Conservation (phyloP, 345 rosid species). For the Geranium brycei region DNA sequence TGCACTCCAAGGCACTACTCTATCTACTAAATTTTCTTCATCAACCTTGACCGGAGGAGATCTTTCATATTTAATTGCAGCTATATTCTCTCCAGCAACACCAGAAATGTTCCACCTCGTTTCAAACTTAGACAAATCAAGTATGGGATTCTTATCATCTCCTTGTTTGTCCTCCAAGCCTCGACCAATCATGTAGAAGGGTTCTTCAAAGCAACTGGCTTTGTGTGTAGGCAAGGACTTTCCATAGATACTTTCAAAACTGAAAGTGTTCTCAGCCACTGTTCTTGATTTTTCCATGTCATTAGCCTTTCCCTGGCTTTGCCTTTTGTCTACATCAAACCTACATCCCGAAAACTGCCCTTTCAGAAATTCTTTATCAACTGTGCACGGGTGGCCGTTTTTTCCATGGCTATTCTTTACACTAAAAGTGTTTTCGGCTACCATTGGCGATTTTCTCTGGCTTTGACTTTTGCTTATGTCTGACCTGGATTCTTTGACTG, state of each 20-base stretch:
- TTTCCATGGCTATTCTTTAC: too few relatives aligned
- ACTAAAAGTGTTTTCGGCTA: too few relatives aligned
- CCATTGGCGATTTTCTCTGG: too few relatives aligned
- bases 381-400: too few relatives aligned
- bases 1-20: too few relatives aligned
- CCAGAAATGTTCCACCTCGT: constrained; percentile 4
- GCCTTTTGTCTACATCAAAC: not conserved
- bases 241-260: not conserved
- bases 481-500: too few relatives aligned
- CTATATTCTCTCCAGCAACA: constrained; percentile 3
- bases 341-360: not conserved
- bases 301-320: constrained; percentile 9
- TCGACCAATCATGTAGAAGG: constrained; percentile 9
- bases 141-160: constrained; percentile 4
- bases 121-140: constrained; percentile 18
- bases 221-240: not conserved
- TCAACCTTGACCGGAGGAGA: constrained; percentile 4
- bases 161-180: constrained; percentile 6
- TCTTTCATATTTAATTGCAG: not conserved
- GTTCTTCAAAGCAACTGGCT: constrained; percentile 14
- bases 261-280: not conserved
- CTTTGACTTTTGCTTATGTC: too few relatives aligned
- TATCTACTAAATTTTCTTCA: too few relatives aligned
- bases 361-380: not conserved
- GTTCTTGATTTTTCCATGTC: constrained; percentile 4